Evolutionary conservation across 2,329 filamentous ascomycete species (phyloP).

Genomic region (Malbranchea zuffiana): DNA sequence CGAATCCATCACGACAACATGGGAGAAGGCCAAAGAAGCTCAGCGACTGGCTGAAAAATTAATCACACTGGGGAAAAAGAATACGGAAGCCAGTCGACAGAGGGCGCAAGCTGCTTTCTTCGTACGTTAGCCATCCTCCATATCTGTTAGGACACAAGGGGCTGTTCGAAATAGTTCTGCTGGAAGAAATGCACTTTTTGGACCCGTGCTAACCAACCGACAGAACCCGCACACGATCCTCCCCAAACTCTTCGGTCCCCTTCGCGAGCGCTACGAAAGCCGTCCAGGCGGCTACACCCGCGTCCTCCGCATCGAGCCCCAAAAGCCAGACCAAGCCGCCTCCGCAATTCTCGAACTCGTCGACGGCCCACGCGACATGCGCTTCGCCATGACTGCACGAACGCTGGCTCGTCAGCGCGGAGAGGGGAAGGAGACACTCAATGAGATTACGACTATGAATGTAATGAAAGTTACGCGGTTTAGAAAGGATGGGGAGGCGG

Average conservation of each 20-base stretch:
- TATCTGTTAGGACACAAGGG: too few species aligned
- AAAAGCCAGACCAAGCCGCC: slow-evolving; percentile 75
- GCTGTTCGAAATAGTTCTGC: background rate
- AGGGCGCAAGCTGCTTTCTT: slow-evolving; percentile 74
- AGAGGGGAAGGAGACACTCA: slow-evolving; percentile 47
- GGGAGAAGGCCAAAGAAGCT: slow-evolving; percentile 93
- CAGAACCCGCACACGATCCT: slow-evolving; percentile 41
- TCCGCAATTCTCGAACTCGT: slow-evolving; percentile 91
- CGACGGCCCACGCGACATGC: slow-evolving; percentile 85
- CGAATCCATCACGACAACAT: slow-evolving; percentile 90
- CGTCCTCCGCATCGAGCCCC: slow-evolving; percentile 80
- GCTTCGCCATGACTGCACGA: slow-evolving; percentile 86
- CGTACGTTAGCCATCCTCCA: too few species aligned
- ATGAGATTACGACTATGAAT: slow-evolving; percentile 65
- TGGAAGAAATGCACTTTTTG: background rate
- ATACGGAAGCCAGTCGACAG: slow-evolving; percentile 68
- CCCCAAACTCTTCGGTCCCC: slow-evolving; percentile 76
- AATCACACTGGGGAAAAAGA: slow-evolving; percentile 85
- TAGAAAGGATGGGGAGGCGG: slow-evolving; percentile 53
- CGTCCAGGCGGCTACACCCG: slow-evolving; percentile 91
- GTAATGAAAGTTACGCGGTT: slow-evolving; percentile 72
- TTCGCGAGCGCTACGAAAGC: slow-evolving; percentile 64
- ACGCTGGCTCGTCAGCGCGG: slow-evolving; percentile 55
- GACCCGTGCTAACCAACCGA: too few species aligned
- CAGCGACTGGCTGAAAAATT: slow-evolving; percentile 89